A percentile compares a stretch with the other conserved stretches of the same genome.
Evolutionary conservation across 2,329 filamentous ascomycete genomes (phyloP).

Genomic region (Coniosporium tulheliwenetii): DNA sequence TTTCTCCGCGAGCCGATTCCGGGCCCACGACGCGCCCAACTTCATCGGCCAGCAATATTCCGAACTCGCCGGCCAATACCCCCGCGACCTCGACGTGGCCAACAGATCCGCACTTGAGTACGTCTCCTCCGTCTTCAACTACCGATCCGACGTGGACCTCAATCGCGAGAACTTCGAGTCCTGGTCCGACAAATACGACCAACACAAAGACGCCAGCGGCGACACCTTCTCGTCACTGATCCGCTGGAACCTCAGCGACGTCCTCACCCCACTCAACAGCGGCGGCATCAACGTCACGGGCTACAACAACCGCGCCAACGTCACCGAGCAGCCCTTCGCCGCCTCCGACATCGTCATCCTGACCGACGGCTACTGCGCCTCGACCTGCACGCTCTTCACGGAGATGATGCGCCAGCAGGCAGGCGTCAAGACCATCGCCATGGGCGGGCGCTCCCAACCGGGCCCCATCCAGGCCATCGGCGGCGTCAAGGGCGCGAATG

Average conservation of each 20-base stretch:
- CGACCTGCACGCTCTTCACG: constrained; percentile 28
- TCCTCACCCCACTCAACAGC: constrained; percentile 19
- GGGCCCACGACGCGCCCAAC: constrained; percentile 27
- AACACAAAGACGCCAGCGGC: constrained; percentile 22
- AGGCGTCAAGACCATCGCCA: constrained; percentile 23
- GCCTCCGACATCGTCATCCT: constrained; percentile 23
- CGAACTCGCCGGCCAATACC: constrained; percentile 13
- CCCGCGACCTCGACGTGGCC: constrained; percentile 12
- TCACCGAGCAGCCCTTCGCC: constrained; percentile 23
- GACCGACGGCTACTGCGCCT: constrained; percentile 28
- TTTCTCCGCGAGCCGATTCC: constrained; percentile 35
- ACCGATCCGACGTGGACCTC: constrained; percentile 28
- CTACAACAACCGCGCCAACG: constrained; percentile 31
- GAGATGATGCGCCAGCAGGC: constrained; percentile 30
- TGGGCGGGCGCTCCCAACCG: constrained; percentile 24
- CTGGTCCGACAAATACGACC: constrained; percentile 32
- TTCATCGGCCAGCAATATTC: constrained; percentile 24
- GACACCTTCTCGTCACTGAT: constrained; percentile 42
- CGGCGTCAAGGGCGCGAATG: constrained; percentile 27
- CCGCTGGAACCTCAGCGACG: constrained; percentile 34
- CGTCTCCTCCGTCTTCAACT: constrained; percentile 28
- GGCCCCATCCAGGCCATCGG: constrained; percentile 28
- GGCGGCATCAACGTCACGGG: constrained; percentile 27
- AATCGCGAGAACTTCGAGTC: constrained; percentile 32
- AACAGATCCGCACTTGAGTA: constrained; percentile 25